Conservation (phyloP, 1,284 basidiomycete species). For the Cutaneotrichosporon sp. region DNA sequence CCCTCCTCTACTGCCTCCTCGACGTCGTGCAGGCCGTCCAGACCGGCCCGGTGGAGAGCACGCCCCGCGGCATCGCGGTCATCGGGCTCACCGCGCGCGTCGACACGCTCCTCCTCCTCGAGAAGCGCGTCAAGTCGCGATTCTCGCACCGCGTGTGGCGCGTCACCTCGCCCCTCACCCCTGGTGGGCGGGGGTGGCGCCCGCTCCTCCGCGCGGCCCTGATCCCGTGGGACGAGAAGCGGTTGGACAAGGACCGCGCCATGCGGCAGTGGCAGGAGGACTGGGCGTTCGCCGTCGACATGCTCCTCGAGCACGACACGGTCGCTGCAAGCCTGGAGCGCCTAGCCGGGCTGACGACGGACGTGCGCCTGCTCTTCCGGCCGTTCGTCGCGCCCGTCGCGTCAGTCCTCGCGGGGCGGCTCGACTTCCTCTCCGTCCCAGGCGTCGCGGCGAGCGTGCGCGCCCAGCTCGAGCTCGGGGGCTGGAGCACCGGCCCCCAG, state of each 20-base stretch:
- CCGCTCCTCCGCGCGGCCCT: constrained; percentile 58
- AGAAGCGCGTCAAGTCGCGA: constrained; percentile 92
- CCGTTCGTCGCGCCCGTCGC: constrained; percentile 62
- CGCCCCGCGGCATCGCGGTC: constrained; percentile 68
- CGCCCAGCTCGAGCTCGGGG: constrained; percentile 42
- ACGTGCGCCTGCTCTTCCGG: constrained; percentile 65
- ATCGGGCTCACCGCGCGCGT: constrained; percentile 79
- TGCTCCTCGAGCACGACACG: constrained; percentile 41
- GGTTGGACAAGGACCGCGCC: constrained; percentile 53
- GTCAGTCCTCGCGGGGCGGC: constrained; percentile 24
- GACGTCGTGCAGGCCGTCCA: constrained; percentile 58
- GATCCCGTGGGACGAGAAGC: constrained; percentile 34
- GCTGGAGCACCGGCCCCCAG: constrained; percentile 36
- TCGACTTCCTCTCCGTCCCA: constrained; percentile 36
- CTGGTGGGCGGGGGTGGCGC: constrained; percentile 59
- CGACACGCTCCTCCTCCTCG: constrained; percentile 83
- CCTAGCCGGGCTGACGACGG: constrained; percentile 66
- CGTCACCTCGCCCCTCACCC: constrained; percentile 62
- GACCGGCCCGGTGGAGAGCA: constrained; percentile 46
- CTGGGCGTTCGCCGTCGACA: constrained; percentile 66
- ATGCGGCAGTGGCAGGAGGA: constrained; percentile 42
- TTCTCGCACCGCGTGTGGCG: constrained; percentile 88
- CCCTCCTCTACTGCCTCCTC: constrained; percentile 80
- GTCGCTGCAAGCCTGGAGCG: constrained; percentile 53
- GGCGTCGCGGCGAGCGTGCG: constrained; percentile 26